Base-by-base conservation (phyloP, 352 stramenopile genomes). In the Phytophthora aleatoria region DNA sequence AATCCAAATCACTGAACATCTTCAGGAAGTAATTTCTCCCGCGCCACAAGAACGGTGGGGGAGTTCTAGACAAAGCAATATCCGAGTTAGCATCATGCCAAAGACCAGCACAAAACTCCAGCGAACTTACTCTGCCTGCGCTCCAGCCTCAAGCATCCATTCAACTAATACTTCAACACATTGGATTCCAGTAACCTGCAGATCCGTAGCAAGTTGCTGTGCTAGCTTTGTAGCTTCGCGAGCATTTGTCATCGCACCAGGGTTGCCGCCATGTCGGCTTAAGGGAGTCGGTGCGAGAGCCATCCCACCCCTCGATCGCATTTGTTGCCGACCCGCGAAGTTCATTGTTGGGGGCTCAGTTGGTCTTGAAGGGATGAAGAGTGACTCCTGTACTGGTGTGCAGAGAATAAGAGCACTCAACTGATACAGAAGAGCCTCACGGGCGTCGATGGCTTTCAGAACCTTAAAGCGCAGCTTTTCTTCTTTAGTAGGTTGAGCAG, bases 121-220 rank as follows among this genome's bases (percentile, higher is more conserved):
- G 8, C 11, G 13, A 30, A 82, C 83, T 52, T 77, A 92, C 83
- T 88, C 79, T 51, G 77, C 72, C 44, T 89, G 81, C 5, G 79
- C 79, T 15, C 84, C 84, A 35, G 81, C 81, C 50, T 91, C 79
- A 9, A 93, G 71, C 80, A 93, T 93, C 84, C 84, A 93, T 61
- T 91, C 84, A 7, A 93, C 84, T 28, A 93, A 71, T 13, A 77
- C 71, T 73, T 93, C 84, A 5, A 93, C 82, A n/a, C 77, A 87
- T 42, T 91, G 80, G 13, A 91, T 89, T 1, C 84, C 84, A 1
- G 73, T 54, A 42, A 90, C 35, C 53, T 93, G 84, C 5, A 93
- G 64, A 44, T 90, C 79, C 5, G 73, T 76, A 3, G 76, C 81
- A 1, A 93, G 72, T 47, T 90, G 79, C n/a, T 90, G 82, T 0